Percentiles rank a stretch among this genome's conserved stretches.
These are phyloP conservation scores for Boletus tylopilopsis DNA, from an alignment of 768 basidiomycete genomes.

Conservation along the genomic window DNA sequence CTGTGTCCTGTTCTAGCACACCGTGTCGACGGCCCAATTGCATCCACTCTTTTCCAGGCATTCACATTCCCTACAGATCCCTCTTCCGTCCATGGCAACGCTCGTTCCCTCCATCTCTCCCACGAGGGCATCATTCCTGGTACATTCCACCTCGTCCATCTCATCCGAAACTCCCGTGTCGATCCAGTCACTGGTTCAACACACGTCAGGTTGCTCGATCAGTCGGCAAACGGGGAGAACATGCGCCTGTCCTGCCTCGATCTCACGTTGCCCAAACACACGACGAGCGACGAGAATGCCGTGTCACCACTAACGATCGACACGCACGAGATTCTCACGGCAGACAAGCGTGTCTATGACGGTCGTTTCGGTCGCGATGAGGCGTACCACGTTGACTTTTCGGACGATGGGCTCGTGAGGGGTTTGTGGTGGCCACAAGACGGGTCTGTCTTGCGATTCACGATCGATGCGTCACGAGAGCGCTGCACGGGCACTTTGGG, in stretches of 20 bases:
- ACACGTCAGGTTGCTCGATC: not conserved
- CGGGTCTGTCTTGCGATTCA: not conserved
- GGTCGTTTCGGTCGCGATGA: too few relatives aligned
- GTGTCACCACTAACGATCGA: not conserved
- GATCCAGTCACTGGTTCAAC: not conserved
- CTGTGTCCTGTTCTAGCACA: too few relatives aligned
- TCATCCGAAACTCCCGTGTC: slow-evolving; percentile 1
- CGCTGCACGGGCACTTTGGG: not conserved
- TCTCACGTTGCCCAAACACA: not conserved
- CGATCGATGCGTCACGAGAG: not conserved
- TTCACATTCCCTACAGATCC: not conserved
- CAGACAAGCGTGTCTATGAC: not conserved
- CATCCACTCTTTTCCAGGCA: not conserved
- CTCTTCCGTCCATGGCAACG: too few relatives aligned
- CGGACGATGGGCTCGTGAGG: slow-evolving; percentile 1
- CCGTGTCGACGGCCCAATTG: too few relatives aligned
- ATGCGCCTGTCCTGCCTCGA: not conserved
- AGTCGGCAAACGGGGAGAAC: not conserved
- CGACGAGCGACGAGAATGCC: not conserved
- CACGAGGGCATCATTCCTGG: not conserved
- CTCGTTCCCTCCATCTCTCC: not conserved
- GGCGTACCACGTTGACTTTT: not conserved
- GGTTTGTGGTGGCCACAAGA: not conserved
- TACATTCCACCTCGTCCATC: not conserved
- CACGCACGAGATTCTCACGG: not conserved